Percentiles rank a stretch among this genome's conserved stretches.
Conservation (phyloP, 305 asterid species). For the Ilex paraguariensis region DNA sequence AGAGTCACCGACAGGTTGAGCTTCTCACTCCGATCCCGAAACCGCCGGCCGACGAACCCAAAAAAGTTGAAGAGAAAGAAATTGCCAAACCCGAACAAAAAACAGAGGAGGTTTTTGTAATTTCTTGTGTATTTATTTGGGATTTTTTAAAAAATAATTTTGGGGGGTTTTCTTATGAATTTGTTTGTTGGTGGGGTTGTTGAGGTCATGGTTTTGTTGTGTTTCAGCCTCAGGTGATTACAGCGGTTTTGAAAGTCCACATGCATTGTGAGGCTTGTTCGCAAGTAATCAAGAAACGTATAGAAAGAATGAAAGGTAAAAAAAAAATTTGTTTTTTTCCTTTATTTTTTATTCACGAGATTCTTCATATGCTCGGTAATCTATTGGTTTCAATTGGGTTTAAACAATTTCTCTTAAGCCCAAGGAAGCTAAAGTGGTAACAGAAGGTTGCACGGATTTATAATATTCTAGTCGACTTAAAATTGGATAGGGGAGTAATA, state of each 20-base stretch:
- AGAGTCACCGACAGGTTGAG: constrained; percentile 90
- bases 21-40: constrained; percentile 83
- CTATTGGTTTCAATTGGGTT: too few species aligned
- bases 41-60: constrained; percentile 43
- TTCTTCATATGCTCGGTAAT: too few species aligned
- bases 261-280: constrained; percentile 60
- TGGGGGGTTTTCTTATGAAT: background rate
- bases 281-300: constrained; percentile 36
- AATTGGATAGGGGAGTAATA: too few species aligned
- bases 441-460: too few species aligned
- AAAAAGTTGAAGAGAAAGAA: constrained; percentile 46
- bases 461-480: too few species aligned
- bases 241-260: constrained; percentile 31
- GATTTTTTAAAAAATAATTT: too few species aligned
- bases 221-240: constrained; percentile 26
- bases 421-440: too few species aligned
- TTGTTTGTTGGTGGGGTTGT: background rate
- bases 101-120: constrained; percentile 52
- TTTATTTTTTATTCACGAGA: background rate
- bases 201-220: background rate
- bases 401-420: too few species aligned
- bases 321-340: background rate
- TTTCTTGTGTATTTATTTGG: too few species aligned
- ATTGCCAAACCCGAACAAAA: constrained; percentile 55
- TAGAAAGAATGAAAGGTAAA: constrained; percentile 39